Base-by-base conservation (phyloP, 805 yeast genomes). In the Lipomyces lipofer region DNA sequence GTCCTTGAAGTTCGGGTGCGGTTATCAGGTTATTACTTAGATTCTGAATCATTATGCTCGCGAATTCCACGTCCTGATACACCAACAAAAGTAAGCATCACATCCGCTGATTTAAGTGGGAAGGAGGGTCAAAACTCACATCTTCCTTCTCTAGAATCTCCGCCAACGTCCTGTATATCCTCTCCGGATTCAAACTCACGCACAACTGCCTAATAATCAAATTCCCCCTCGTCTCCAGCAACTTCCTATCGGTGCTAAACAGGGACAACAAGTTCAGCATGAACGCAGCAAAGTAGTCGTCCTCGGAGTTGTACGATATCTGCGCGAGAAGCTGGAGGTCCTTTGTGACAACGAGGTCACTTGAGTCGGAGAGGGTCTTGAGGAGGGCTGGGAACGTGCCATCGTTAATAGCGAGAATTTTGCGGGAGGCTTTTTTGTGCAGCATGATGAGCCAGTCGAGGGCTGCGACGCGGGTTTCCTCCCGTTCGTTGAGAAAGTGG, bases 371-470 rank as follows among this genome's bases (percentile, higher is more conserved):
- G 17, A 83, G 75, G 0, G 96, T 87, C 65, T 83, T 85, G 49
- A 94, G 74, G 33, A 94, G 74, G 0, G 90, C 88, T 10, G 87
- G 82, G 63, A 90, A 84, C 42, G 89, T 85, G 54, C 81, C 80
- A 49, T 81, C 85, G 53, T 71, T 66, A 35, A 68, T 63, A 21
- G 69, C 67, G 25, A 83, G 67, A 32, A 84, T 74, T 55, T 80
- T 77, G 36, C 74, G 71, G 2, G 86, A 85, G 4, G 85, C 84
- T 61, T 84, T 84, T 25, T 81, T 77, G 65, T 90, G 92, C 38
- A 94, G 75, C 78, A 88, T 81, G 13, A 83, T 82, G 29, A 94
- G 74, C 99, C 99, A 94, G 60, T 91, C 96, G 32, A 94, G 73
- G 22, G 94, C 84, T 0, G 95, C 88, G 30, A 89, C 77, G 54